Evolutionary conservation across 2,329 filamentous ascomycete species (phyloP), one percentile per base, ranked within the genome.

Genomic region (Pseudocercospora cruenta): DNA sequence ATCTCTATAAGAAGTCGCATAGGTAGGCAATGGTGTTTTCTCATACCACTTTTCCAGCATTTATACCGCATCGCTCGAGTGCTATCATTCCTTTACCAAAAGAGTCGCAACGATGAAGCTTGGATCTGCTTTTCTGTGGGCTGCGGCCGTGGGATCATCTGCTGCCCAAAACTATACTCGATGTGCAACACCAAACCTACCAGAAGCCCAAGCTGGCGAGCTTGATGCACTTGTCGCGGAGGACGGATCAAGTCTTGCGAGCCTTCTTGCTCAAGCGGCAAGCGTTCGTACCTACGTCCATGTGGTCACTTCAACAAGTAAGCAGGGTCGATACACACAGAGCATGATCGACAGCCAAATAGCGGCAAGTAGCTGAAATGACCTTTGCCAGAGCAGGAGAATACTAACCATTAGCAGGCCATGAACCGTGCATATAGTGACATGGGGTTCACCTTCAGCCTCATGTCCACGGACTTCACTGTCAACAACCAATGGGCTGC

Each of bases 401-500:
- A 16, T 36, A 12, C 10, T 36, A 12, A 36, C 33, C 33, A 49
- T 62, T 28, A 45, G 21, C 14, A 57, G 24, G 10, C 31, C 8
- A 39, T 43, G 51, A 67, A 63, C 24, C 21, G 31, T 6, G 63
- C 77, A 6, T 83, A 83, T 75, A 73, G 78, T 22, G 76, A 80
- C 47, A 84, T 84, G 74, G 63, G 55, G 6, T 60, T 67, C 69
- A 64, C 61, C 5, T 87, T 64, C 62, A 78, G 75, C 22, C 77
- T 85, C 6, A 69, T 75, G 51, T 81, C 82, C 58, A 77, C 83
- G 39, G 82, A 81, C 21, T 83, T 80, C 67, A 83, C 79, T 24
- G 77, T 81, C 55, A 86, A 85, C 76, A 80, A 84, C 70, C 75
- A 76, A 26, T 86, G 85, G 84, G 84, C 85, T 19, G 75, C 76